Evolutionary conservation across 441 rosid species (phyloP).

Genomic region (Jatropha podagrica): DNA sequence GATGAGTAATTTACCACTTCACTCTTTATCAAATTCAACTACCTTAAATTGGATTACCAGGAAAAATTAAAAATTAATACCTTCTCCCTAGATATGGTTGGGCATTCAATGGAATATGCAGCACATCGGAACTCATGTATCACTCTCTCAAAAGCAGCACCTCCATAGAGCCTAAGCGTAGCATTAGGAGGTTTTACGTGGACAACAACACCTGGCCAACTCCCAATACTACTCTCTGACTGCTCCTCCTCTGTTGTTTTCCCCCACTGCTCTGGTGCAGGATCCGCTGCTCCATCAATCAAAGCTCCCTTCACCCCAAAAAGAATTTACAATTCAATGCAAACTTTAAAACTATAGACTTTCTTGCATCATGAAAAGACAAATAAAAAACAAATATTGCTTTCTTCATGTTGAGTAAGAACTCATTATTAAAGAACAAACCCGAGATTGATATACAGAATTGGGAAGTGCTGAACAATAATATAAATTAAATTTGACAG

Average conservation of each 20-base stretch:
- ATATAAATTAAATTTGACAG: background rate
- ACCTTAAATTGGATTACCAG: background rate
- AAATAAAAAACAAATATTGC: background rate
- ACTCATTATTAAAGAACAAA: background rate
- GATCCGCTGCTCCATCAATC: slow-evolving; percentile 97
- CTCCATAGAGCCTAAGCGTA: slow-evolving; percentile 86
- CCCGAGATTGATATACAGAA: background rate
- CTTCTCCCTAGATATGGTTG: slow-evolving; percentile 93
- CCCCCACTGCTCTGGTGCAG: slow-evolving; percentile 98
- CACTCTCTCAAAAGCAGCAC: slow-evolving; percentile 97
- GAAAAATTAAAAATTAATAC: slow-evolving; percentile 33
- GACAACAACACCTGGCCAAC: slow-evolving; percentile 86
- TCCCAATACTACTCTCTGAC: slow-evolving; percentile 81
- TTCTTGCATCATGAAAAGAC: background rate
- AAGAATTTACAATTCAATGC: slow-evolving; percentile 1
- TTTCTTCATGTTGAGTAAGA: background rate
- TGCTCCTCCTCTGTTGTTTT: slow-evolving; percentile 85
- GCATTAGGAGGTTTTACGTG: slow-evolving; percentile 88
- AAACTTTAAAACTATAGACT: background rate
- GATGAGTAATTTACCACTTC: slow-evolving; percentile 1
- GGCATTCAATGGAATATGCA: slow-evolving; percentile 92
- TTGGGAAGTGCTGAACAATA: background rate
- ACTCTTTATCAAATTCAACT: background rate
- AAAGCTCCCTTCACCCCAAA: slow-evolving; percentile 57
- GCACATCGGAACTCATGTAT: slow-evolving; percentile 94